Evolutionary conservation across 2,329 filamentous ascomycete genomes (phyloP), one percentile per base, ranked within the genome.

Genomic region (Penicillium sp.): DNA sequence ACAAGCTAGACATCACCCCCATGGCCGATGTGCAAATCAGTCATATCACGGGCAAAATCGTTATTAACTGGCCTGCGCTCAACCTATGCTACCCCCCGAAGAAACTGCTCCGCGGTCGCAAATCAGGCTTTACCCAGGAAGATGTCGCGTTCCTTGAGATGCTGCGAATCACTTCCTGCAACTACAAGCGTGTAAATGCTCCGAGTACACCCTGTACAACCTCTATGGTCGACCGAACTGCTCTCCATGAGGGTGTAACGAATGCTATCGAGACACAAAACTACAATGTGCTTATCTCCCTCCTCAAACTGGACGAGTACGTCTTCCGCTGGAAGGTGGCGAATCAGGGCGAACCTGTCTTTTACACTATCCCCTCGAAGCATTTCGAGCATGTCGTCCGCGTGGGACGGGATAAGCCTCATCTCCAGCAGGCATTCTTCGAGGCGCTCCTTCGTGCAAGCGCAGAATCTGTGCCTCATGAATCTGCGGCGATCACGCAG

Each of bases 241-340:
- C 67, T 0, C 57, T 78, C 2, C 31, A 48, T 16, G 25, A 43
- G 11, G 45, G 44, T 13, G 50, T 53, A 4, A 23, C 19, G 7
- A 70, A 66, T 3, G 78, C 78, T 10, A 71, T 80, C 10, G 29
- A 64, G 8, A 65, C 71, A 6, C 57, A 67, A 11, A 73, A 79
- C 33, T 29, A 57, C 2, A 53, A 58, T 4, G 74, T 72, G 0
- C 65, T 79, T 5, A 54, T 63, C 6, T 66, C 65, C 13, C 66
- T 80, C 6, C 67, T 79, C 19, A 76, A 76, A 50, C 62, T 78
- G 7, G 74, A 76, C 50, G 71, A 75, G 57, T 71, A 65, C 42
- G 53, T 62, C 21, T 60, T 63, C 50, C 68, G 69, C 44, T 51
- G 54, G 44, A 46, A 61, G 25, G 8, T 21, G 9, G 26, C 59